phyloP scores from a whole-genome alignment of 352 stramenopile genomes.

The Phytophthora pluvialis region DNA sequence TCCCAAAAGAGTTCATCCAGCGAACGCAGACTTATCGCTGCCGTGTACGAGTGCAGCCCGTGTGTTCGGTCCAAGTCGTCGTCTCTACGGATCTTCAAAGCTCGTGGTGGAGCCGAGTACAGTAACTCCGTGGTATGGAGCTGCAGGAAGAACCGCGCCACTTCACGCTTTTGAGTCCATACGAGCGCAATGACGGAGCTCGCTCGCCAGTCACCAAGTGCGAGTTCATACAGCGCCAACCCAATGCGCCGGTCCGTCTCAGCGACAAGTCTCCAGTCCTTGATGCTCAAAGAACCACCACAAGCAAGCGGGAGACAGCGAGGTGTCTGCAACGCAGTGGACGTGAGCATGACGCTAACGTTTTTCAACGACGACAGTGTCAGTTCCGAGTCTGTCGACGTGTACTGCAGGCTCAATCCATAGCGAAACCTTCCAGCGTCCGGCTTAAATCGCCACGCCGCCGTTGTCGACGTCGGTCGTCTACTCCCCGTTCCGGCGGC shows the following conservation, averaged over 20 bases:
- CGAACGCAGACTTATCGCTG: conserved; percentile 52
- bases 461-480: background rate
- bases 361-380: conserved; percentile 39
- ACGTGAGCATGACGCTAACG: conserved; percentile 29
- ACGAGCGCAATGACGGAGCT: conserved; percentile 62
- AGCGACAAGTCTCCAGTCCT: conserved; percentile 44
- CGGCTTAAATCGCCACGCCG: conserved; percentile 32
- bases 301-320: conserved; percentile 8
- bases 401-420: conserved; percentile 40
- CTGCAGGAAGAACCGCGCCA: conserved; percentile 57
- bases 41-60: conserved; percentile 56
- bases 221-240: conserved; percentile 58
- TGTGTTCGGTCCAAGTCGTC: conserved; percentile 43
- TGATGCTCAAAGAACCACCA: conserved; percentile 25
- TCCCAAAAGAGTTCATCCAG: conserved; percentile 58
- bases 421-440: conserved; percentile 44
- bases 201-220: conserved; percentile 41
- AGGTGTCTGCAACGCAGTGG: conserved; percentile 14
- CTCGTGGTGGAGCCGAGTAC: conserved; percentile 43
- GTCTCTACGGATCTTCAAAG: conserved; percentile 46
- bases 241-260: conserved; percentile 51
- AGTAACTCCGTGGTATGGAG: conserved; percentile 56
- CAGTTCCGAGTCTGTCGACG: conserved; percentile 27
- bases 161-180: conserved; percentile 48
- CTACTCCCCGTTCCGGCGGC: conserved; percentile 8